A percentile compares a stretch with the other conserved stretches of the same genome.
phyloP scores from a whole-genome alignment of 2,329 filamentous ascomycete species.

The Pyrenochaeta sp. region DNA sequence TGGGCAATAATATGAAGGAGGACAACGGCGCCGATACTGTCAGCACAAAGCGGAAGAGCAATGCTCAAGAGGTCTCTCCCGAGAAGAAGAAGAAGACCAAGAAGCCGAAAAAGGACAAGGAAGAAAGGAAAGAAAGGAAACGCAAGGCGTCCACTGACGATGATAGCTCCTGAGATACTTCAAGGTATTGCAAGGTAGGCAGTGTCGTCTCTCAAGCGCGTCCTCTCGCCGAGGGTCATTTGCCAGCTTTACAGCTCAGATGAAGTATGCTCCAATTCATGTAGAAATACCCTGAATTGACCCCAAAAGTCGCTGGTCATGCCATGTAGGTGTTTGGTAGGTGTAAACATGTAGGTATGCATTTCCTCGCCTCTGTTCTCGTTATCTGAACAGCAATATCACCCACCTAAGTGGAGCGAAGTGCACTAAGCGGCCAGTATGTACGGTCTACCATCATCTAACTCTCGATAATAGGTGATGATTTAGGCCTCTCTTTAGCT shows the following conservation, averaged over 20 bases:
- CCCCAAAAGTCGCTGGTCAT: neutral
- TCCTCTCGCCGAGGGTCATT: neutral
- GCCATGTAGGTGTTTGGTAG: constrained; percentile 5
- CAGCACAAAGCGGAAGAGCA: constrained; percentile 16
- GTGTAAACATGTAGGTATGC: constrained; percentile 3
- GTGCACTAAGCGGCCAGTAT: neutral
- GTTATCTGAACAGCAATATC: neutral
- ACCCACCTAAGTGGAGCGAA: neutral
- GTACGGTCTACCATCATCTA: no score
- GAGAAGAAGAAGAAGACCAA: constrained; percentile 27
- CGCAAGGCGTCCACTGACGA: constrained; percentile 9
- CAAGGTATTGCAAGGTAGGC: constrained; percentile 10
- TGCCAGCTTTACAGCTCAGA: neutral
- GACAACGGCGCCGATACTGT: neutral
- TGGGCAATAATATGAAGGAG: constrained; percentile 21
- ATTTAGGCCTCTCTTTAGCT: no score
- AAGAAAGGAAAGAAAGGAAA: constrained; percentile 18
- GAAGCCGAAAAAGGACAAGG: constrained; percentile 21
- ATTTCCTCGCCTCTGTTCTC: neutral
- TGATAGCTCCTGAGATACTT: constrained; percentile 3
- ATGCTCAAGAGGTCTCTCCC: neutral
- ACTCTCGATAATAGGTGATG: no score
- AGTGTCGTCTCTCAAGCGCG: constrained; percentile 1
- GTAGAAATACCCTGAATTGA: neutral
- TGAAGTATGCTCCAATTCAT: neutral